Evolutionary conservation across 202 grass and related monocot genomes (phyloP).

Genomic region (Setaria viridis): DNA sequence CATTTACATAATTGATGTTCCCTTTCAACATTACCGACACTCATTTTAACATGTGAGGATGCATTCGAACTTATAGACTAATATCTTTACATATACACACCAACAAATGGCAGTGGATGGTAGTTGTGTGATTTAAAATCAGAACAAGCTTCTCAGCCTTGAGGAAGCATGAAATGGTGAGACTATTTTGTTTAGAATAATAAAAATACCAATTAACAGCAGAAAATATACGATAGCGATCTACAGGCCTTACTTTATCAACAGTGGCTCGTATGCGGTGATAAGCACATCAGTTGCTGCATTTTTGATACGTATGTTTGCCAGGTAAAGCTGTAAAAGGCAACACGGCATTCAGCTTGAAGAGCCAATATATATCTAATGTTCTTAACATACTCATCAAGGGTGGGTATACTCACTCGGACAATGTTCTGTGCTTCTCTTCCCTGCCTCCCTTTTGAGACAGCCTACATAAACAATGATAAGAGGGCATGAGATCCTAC

Average conservation of each 20-base stretch:
- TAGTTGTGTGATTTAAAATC: background rate
- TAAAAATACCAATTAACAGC: background rate
- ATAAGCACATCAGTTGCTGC: constrained; percentile 85
- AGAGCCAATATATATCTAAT: constrained; percentile 31
- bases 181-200: background rate
- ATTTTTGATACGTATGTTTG: constrained; percentile 87
- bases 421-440: constrained; percentile 83
- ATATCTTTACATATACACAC: background rate
- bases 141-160: background rate
- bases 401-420: constrained; percentile 57
- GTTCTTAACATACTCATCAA: constrained; percentile 29
- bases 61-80: background rate
- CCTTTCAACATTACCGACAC: background rate
- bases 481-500: constrained; percentile 20
- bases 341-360: constrained; percentile 18
- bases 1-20: background rate
- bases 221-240: background rate
- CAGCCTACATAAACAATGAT: constrained; percentile 50
- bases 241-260: constrained; percentile 75
- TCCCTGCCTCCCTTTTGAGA: constrained; percentile 92
- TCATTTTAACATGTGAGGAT: constrained; percentile 8
- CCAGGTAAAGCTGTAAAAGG: constrained; percentile 78
- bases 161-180: background rate
- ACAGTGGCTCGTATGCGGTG: constrained; percentile 77
- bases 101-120: background rate